Base-by-base conservation (phyloP, 371 early-diverging fungal genomes). In the Neoconidiobolus thromboides region DNA sequence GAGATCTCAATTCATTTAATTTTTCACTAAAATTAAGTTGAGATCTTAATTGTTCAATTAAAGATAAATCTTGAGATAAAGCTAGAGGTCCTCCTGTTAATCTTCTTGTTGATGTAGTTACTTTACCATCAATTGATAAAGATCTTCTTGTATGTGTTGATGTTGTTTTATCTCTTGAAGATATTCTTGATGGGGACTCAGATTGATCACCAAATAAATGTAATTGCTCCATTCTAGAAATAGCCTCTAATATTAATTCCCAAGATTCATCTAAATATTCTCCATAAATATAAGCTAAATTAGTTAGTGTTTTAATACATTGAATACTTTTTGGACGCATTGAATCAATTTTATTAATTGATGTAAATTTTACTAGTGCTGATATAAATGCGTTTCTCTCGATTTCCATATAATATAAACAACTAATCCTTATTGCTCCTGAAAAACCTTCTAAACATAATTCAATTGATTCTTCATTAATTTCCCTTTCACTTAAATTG, bases 361-460 rank as follows among this genome's bases (percentile, higher is more conserved):
- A 82, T 0, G 93, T 91, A 62, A 89, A 90, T 63, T 89, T 89
- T 43, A 86, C 76, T 62, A 95, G 63, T 0, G 92, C 89, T 1
- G 89, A 84, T 2, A 95, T 77, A 72, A 92, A 90, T 0, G 96
- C 90, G 62, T 90, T 83, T 36, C 87, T 71, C 68, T 91, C 92
- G 2, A 89, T 69, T 48, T 87, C 86, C 76, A 93, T 76, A 61
- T 89, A 88, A 75, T 91, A 93, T 15, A 84, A 61, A 64, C 89
- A 85, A 10, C 84, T 71, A 58, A 93, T 81, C 47, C 82, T 80
- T 53, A 87, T 81, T 0, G 88, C 87, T 52, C 76, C 70, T 62
- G 86, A 84, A 69, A 93, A 86, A 0, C 92, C 93, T 2, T 83
- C 81, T 26, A 95, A 65, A 48, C 83, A 80, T 36, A 80, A 73